These are phyloP conservation scores for Caulochytrium protostelioides DNA, from an alignment of 371 early-diverging fungal genomes.

Conservation along the genomic window DNA sequence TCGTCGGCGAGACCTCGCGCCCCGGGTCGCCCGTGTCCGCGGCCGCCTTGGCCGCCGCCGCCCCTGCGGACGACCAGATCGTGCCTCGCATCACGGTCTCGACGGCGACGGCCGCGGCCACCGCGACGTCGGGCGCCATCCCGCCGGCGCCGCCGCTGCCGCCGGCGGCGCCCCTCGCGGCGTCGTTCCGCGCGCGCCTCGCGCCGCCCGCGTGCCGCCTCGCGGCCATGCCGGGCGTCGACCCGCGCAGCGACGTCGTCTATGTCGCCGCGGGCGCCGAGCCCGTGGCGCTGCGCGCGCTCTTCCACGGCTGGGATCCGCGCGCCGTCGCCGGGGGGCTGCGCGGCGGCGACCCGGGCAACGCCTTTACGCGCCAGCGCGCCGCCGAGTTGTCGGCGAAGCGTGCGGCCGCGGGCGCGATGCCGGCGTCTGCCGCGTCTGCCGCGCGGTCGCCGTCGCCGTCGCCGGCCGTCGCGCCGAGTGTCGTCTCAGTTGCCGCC, in stretches of 20 bases:
- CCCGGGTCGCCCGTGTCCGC: neutral
- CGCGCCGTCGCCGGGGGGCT: no score
- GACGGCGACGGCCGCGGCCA: neutral
- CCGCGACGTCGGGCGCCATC: neutral
- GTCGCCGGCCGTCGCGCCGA: no score
- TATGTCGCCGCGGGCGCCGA: constrained; percentile 12
- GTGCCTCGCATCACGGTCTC: neutral
- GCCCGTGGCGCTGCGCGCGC: constrained; percentile 9
- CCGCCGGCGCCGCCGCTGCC: neutral
- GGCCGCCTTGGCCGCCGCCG: neutral
- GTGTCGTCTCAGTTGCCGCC: no score
- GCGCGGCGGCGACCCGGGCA: constrained; percentile 1
- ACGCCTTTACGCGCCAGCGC: no score
- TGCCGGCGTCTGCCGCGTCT: no score
- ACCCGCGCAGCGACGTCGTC: no score
- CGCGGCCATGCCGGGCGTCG: constrained; percentile 2
- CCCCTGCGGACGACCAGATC: neutral
- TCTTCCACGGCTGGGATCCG: constrained; percentile 17
- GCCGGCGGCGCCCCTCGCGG: neutral
- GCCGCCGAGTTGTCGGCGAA: no score
- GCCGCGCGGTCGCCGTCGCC: no score
- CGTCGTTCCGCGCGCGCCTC: neutral
- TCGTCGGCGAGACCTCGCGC: neutral
- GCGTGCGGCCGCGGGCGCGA: no score
- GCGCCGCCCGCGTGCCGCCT: neutral